These are phyloP conservation scores for Crotalaria pallida DNA, from an alignment of 306 rosid species.

Conservation along the genomic window DNA sequence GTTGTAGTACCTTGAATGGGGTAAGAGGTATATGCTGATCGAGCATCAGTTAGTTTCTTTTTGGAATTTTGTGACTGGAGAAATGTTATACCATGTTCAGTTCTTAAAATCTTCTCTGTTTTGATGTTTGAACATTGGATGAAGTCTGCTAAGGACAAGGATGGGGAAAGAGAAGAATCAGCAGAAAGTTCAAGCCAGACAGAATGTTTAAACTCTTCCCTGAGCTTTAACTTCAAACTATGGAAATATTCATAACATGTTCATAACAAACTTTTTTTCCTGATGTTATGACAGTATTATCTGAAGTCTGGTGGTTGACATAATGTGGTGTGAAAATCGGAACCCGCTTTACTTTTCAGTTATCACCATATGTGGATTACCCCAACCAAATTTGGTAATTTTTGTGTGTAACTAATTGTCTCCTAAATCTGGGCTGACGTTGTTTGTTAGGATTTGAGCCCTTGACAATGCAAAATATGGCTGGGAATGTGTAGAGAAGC, in stretches of 20 bases:
- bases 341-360: too few species aligned
- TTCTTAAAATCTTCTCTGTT: constrained; percentile 19
- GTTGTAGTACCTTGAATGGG: too few species aligned
- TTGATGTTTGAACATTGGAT: constrained; percentile 13
- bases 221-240: background rate
- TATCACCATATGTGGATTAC: too few species aligned
- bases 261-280: constrained; percentile 10
- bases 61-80: background rate
- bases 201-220: constrained; percentile 43
- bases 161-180: constrained; percentile 49
- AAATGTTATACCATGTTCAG: constrained; percentile 4
- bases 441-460: too few species aligned
- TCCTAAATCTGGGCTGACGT: too few species aligned
- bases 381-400: too few species aligned
- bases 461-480: too few species aligned
- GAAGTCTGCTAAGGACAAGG: constrained; percentile 55
- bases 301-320: constrained; percentile 90
- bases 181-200: constrained; percentile 47
- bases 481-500: too few species aligned
- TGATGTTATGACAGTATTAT: constrained; percentile 65
- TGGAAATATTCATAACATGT: constrained; percentile 4
- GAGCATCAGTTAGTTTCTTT: too few species aligned
- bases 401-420: too few species aligned
- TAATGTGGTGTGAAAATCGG: too few species aligned
- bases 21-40: too few species aligned